Conservation (phyloP, 495 filamentous ascomycete genomes). For the Podospora pseudopauciseta region DNA sequence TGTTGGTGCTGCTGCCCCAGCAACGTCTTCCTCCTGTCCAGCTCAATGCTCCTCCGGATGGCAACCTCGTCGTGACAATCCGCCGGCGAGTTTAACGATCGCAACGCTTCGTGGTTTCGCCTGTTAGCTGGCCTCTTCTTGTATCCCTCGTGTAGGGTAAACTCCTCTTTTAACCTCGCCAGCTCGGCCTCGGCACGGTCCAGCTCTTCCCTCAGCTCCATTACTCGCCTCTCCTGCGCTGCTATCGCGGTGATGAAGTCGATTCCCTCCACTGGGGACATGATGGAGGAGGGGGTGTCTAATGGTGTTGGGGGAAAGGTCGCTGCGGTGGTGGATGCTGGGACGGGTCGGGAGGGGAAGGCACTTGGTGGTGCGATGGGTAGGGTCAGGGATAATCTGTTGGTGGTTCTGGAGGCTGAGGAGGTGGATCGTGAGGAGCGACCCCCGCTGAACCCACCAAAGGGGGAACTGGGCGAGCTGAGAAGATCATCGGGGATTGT, state of each 20-base stretch:
- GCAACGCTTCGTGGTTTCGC: slow-evolving; percentile 52
- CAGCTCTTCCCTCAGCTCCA: slow-evolving; percentile 89
- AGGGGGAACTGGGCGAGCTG: slow-evolving; percentile 23
- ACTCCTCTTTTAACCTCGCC: slow-evolving; percentile 71
- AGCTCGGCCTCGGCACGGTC: slow-evolving; percentile 75
- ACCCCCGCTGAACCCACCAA: slow-evolving; percentile 35
- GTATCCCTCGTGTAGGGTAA: slow-evolving; percentile 71
- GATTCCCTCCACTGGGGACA: slow-evolving; percentile 62
- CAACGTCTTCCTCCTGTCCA: slow-evolving; percentile 60
- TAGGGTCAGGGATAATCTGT: slow-evolving; percentile 77
- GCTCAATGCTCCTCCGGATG: slow-evolving; percentile 43
- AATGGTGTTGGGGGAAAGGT: slow-evolving; percentile 48
- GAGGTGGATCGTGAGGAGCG: slow-evolving; percentile 53
- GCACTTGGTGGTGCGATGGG: slow-evolving; percentile 54
- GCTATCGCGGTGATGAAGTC: slow-evolving; percentile 86
- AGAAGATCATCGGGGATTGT: slow-evolving; percentile 24
- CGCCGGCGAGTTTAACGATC: slow-evolving; percentile 32
- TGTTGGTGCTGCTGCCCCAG: slow-evolving; percentile 52
- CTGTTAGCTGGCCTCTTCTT: slow-evolving; percentile 66
- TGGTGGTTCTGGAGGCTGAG: slow-evolving; percentile 58
- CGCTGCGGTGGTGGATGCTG: slow-evolving; percentile 35
- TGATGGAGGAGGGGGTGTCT: slow-evolving; percentile 34
- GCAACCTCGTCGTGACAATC: slow-evolving; percentile 38
- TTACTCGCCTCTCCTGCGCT: slow-evolving; percentile 84
- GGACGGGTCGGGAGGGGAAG: slow-evolving; percentile 42